phyloP scores from a whole-genome alignment of 306 rosid genomes.

The Begonia fuchsioides region DNA sequence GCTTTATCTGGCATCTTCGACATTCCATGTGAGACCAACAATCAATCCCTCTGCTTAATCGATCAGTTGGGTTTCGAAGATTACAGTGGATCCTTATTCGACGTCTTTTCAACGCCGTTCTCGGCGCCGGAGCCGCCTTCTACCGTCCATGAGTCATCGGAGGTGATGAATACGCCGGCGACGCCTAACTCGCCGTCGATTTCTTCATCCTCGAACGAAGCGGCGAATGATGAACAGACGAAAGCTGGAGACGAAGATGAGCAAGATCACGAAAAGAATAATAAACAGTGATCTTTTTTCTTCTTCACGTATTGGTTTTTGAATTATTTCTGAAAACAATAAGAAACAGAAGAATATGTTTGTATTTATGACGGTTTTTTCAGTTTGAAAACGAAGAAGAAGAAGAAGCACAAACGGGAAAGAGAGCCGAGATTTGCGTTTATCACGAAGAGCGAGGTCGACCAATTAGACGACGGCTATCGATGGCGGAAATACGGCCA shows the following conservation, averaged over 20 bases:
- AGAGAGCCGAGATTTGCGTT: slow-evolving; percentile 68
- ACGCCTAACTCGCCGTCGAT: slow-evolving; percentile 53
- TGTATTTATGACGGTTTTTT: slow-evolving; percentile 6
- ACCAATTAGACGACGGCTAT: slow-evolving; percentile 76
- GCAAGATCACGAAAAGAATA: slow-evolving; percentile 39
- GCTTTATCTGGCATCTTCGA: slow-evolving; percentile 38
- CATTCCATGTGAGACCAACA: too few species aligned
- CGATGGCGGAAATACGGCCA: slow-evolving; percentile 98
- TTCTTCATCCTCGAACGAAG: slow-evolving; percentile 59
- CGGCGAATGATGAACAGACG: slow-evolving; percentile 11
- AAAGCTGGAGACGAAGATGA: slow-evolving; percentile 14
- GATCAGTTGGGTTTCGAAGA: slow-evolving; percentile 26
- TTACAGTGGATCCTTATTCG: slow-evolving; percentile 23
- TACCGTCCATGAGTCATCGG: slow-evolving; percentile 36
- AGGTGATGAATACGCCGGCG: slow-evolving; percentile 47
- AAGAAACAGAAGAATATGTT: too few species aligned
- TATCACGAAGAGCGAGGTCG: slow-evolving; percentile 80
- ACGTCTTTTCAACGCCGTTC: slow-evolving; percentile 17
- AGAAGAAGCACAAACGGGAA: slow-evolving; percentile 67
- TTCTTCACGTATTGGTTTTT: background rate
- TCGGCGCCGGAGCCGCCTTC: slow-evolving; percentile 11
- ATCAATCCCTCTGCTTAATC: slow-evolving; percentile 11
- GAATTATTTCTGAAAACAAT: too few species aligned
- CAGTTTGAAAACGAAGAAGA: slow-evolving; percentile 67
- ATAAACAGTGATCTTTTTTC: slow-evolving; percentile 38